A percentile compares a stretch with the other conserved stretches of the same genome.
These are phyloP conservation scores for Vitis hybrid DNA, from an alignment of 177 flowering plant species.

Conservation along the genomic window DNA sequence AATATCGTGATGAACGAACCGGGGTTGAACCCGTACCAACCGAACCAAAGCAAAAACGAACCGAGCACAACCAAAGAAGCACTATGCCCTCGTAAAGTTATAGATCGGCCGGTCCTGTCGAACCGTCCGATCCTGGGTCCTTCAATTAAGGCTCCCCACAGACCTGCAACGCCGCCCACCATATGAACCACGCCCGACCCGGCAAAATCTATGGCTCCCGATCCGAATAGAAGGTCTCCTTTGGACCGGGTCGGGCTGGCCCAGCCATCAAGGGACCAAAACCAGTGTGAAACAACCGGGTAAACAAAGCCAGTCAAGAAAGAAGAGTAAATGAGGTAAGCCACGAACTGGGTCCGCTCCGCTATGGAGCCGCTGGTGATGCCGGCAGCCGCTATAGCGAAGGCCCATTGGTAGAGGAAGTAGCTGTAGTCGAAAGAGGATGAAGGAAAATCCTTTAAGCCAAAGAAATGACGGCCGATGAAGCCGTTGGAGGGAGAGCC, in stretches of 20 bases:
- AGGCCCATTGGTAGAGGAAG: slow-evolving; percentile 58
- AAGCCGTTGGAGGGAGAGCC: slow-evolving; percentile 52
- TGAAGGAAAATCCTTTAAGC: slow-evolving; percentile 29
- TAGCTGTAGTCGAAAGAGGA: slow-evolving; percentile 35
- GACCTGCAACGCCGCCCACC: slow-evolving; percentile 56
- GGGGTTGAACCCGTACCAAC: slow-evolving; percentile 63
- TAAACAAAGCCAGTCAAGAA: slow-evolving; percentile 59
- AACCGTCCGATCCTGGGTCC: slow-evolving; percentile 59
- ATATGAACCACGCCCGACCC: slow-evolving; percentile 61
- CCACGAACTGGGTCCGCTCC: slow-evolving; percentile 57
- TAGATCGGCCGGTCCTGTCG: slow-evolving; percentile 45
- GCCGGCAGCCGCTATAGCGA: slow-evolving; percentile 62
- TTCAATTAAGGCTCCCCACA: slow-evolving; percentile 59
- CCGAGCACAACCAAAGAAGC: slow-evolving; percentile 54
- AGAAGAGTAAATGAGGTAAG: slow-evolving; percentile 52
- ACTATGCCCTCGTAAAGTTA: slow-evolving; percentile 45
- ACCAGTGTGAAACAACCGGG: slow-evolving; percentile 54
- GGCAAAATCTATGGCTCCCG: slow-evolving; percentile 60
- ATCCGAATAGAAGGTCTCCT: slow-evolving; percentile 34
- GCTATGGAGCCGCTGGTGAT: slow-evolving; percentile 59
- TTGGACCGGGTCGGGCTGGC: slow-evolving; percentile 37
- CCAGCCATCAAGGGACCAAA: slow-evolving; percentile 58
- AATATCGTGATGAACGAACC: slow-evolving; percentile 48
- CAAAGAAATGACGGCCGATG: slow-evolving; percentile 49
- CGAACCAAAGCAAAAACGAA: slow-evolving; percentile 50